Base-by-base conservation (phyloP, 1,284 basidiomycete genomes). In the Sanghuangporus sanghuang region DNA sequence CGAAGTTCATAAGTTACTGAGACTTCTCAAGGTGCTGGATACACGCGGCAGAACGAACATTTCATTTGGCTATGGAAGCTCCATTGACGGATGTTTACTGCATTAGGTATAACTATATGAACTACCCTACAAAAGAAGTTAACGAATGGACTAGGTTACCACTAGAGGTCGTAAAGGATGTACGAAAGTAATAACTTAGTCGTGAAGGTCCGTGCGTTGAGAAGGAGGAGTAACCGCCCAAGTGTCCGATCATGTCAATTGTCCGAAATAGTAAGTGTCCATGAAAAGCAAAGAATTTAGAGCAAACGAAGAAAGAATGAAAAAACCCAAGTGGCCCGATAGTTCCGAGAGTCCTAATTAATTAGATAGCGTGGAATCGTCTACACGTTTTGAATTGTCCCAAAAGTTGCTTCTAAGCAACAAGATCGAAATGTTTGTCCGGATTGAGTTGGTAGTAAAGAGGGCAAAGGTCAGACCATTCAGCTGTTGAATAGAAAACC, bases 401-500 rank as follows among this genome's bases (percentile, higher is more conserved):
- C 27, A 3, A 32, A 46, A 46, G 44, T n/a, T 46, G 16, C 16
- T 49, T 59, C 27, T 27, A 57, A 12, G 39, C n/a, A 9, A 9
- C 14, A n/a, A n/a, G 38, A 12, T 35, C 18, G 9, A 57, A 39
- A 23, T 39, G 36, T 3, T 39, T 59, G 36, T 64, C 49, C 27
- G 62, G 57, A 53, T 64, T 53, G 18, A 40, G 23, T 9, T 50
- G 6, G 21, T 59, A 38, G 35, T 49, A 63, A 9, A 53, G 44
- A 27, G 57, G 57, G 7, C 57, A 59, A 9, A 59, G 39, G 12
- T 64, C 40, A n/a, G 27, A 39, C 62, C 49, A 59, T n/a, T 53
- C 46, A 40, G 27, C 62, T 54, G 27, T 53, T 49, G 12, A 38
- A 49, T 16, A 9, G n/a, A 18, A 12, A 59, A 8, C 16, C n/a